Conservation (phyloP, 345 rosid species). For the Rhodamnia argentea region DNA sequence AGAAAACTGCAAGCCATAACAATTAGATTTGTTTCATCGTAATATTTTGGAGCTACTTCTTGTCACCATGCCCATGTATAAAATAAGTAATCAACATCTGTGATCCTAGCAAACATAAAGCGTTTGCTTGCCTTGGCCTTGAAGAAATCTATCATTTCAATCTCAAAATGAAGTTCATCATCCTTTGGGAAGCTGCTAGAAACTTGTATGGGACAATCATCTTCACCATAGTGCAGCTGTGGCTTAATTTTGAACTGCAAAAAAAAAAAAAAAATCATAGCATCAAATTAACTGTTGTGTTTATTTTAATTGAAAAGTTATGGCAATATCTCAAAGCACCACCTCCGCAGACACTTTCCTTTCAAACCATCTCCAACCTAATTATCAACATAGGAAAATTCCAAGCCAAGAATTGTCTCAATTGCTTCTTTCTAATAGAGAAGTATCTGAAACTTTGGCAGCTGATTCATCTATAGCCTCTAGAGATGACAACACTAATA, state of each 20-base stretch:
- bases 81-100: background rate
- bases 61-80: background rate
- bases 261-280: background rate
- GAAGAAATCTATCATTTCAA: constrained; percentile 71
- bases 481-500: background rate
- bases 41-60: background rate
- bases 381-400: background rate
- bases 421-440: background rate
- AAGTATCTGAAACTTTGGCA: background rate
- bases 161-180: constrained; percentile 94
- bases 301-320: background rate
- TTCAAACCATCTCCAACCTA: background rate
- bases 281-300: background rate
- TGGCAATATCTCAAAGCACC: background rate
- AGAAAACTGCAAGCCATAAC: background rate
- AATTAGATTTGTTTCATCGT: background rate
- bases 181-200: constrained; percentile 70
- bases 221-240: constrained; percentile 88
- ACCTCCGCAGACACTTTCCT: background rate
- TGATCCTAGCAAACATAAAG: background rate
- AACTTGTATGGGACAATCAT: constrained; percentile 66
- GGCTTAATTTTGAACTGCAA: constrained; percentile 95
- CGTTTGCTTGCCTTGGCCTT: constrained; percentile 65
- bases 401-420: background rate
- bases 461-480: background rate